Percentiles rank a stretch among this genome's conserved stretches.
Conservation (phyloP, 202 grass and related monocot species). For the Miscanthus sacchariflorus region DNA sequence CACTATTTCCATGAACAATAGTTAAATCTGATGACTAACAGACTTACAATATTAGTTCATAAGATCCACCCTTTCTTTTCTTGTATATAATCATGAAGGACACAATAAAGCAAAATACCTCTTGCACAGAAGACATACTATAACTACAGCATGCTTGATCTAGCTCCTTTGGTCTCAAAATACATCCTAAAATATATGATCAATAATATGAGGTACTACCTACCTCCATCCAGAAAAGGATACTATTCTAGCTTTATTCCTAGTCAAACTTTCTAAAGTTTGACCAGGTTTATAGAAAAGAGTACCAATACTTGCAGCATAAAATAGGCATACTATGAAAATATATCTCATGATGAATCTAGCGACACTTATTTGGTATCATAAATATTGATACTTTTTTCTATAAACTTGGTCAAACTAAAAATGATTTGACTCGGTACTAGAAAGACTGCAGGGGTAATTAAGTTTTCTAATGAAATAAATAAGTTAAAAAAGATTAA, state of each 20-base stretch:
- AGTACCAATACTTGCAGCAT: not conserved
- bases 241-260: no score
- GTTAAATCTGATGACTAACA: constrained; percentile 8
- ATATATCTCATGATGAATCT: not conserved
- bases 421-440: not conserved
- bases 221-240: not conserved
- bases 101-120: constrained; percentile 16
- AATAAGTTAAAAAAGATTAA: not conserved
- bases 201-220: not conserved
- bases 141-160: constrained; percentile 1
- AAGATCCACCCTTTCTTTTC: constrained; percentile 8
- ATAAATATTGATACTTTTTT: not conserved
- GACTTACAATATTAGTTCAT: constrained; percentile 4
- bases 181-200: not conserved
- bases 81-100: not conserved
- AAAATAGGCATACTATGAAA: not conserved
- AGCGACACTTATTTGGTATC: not conserved
- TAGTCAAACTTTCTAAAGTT: not conserved
- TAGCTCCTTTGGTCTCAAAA: constrained; percentile 25
- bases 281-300: not conserved
- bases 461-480: constrained; percentile 26
- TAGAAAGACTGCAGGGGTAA: not conserved
- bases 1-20: not conserved
- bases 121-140: constrained; percentile 1
- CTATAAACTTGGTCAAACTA: not conserved